phyloP scores from a whole-genome alignment of 2,329 filamentous ascomycete species.

The Nectriaceae sp. region DNA sequence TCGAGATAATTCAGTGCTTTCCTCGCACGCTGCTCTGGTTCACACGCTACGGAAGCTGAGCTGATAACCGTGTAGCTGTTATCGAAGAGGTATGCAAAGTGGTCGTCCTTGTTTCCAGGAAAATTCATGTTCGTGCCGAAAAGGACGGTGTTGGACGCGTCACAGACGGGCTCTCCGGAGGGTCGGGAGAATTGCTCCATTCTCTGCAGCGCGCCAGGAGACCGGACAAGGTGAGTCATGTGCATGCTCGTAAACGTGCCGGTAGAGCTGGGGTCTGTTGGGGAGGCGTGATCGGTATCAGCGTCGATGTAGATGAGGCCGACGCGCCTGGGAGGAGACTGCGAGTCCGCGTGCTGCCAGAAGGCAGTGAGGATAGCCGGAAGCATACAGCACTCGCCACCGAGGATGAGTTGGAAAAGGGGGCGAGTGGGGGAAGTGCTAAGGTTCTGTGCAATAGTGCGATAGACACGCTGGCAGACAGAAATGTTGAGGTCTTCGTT shows the following conservation, averaged over 20 bases:
- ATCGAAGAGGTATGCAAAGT: constrained; percentile 23
- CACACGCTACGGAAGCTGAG: constrained; percentile 12
- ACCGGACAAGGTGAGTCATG: constrained; percentile 18
- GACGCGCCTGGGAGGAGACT: constrained; percentile 6
- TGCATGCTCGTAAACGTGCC: constrained; percentile 24
- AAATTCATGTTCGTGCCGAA: constrained; percentile 23
- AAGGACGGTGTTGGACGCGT: constrained; percentile 18
- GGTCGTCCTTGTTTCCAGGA: constrained; percentile 19
- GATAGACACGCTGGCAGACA: constrained; percentile 14
- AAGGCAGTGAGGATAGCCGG: constrained; percentile 16
- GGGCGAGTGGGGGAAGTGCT: neutral
- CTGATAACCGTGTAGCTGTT: constrained; percentile 22
- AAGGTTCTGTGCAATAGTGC: constrained; percentile 4
- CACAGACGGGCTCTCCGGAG: constrained; percentile 18
- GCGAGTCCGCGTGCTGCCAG: constrained; percentile 8
- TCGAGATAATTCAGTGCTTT: constrained; percentile 17
- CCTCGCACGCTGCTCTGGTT: constrained; percentile 12
- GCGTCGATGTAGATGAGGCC: constrained; percentile 26
- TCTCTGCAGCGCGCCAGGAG: constrained; percentile 7
- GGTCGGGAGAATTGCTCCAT: constrained; percentile 20
- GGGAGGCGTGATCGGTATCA: constrained; percentile 21
- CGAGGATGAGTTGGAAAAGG: constrained; percentile 18
- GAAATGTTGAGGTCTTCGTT: constrained; percentile 18
- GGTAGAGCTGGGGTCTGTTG: constrained; percentile 15
- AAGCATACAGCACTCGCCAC: constrained; percentile 22